Conservation (phyloP, 768 basidiomycete species). For the Ramaria rubella region DNA sequence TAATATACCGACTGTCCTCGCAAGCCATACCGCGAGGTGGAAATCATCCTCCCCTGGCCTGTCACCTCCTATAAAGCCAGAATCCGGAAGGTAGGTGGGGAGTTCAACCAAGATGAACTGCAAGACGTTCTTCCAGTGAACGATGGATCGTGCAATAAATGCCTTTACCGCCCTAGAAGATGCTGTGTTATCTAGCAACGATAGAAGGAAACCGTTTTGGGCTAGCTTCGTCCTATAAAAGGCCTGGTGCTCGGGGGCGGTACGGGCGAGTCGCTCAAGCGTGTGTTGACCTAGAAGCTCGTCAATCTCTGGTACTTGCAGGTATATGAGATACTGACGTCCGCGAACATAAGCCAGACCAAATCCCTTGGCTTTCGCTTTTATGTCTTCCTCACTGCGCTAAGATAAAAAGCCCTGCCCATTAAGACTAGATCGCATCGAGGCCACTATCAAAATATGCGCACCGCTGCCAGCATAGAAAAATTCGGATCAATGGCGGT, state of each 20-base stretch:
- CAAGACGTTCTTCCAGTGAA: slow-evolving; percentile 34
- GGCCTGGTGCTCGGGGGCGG: slow-evolving; percentile 30
- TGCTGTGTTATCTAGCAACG: slow-evolving; percentile 36
- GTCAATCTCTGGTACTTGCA: background rate
- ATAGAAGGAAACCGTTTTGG: slow-evolving; percentile 34
- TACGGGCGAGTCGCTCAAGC: slow-evolving; percentile 31
- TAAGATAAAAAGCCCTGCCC: background rate
- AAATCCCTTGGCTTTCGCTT: slow-evolving; percentile 29
- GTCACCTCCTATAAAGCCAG: slow-evolving; percentile 42
- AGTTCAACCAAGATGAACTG: slow-evolving; percentile 36
- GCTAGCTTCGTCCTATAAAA: slow-evolving; percentile 41
- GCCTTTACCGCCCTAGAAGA: slow-evolving; percentile 28
- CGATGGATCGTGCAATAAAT: slow-evolving; percentile 35
- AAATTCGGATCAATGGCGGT: slow-evolving; percentile 48
- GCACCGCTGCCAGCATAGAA: slow-evolving; percentile 27
- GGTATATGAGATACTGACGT: slow-evolving; percentile 29
- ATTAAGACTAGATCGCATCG: slow-evolving; percentile 27
- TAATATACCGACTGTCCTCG: slow-evolving; percentile 35
- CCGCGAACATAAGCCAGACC: slow-evolving; percentile 29
- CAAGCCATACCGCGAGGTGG: slow-evolving; percentile 48
- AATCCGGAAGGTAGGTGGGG: slow-evolving; percentile 33
- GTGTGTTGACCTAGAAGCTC: slow-evolving; percentile 34
- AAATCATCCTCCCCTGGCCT: slow-evolving; percentile 48
- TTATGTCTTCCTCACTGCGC: slow-evolving; percentile 37
- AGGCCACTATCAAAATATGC: background rate